phyloP scores from a whole-genome alignment of 176 grass and related monocot genomes.

The Avena eriantha region DNA sequence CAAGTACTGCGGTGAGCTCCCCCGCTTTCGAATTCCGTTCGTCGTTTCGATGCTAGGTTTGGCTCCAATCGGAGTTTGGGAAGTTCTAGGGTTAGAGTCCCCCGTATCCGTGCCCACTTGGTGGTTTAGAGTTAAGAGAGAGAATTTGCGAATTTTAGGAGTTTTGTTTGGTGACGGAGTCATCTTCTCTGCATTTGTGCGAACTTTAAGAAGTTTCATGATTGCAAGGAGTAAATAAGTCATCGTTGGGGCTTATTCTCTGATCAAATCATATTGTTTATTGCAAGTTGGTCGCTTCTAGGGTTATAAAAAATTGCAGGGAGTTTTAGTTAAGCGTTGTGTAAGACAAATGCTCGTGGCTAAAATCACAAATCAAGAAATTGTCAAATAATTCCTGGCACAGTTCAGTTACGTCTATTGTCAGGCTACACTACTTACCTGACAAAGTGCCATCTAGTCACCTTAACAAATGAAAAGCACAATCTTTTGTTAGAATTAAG shows the following conservation, averaged over 20 bases:
- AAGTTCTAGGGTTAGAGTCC: slow-evolving; percentile 8
- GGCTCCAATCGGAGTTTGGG: not conserved
- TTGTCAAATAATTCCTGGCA: slow-evolving; percentile 5
- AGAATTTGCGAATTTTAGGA: slow-evolving; percentile 17
- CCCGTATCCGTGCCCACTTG: not conserved
- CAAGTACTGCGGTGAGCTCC: slow-evolving; percentile 82
- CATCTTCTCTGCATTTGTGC: slow-evolving; percentile 1
- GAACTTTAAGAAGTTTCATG: slow-evolving; percentile 11
- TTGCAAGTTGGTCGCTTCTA: not conserved
- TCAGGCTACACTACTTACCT: too few species aligned
- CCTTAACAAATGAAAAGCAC: not conserved
- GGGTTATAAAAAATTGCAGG: slow-evolving; percentile 5
- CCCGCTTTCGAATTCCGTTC: not conserved
- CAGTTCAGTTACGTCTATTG: not conserved
- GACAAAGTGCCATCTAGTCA: too few species aligned
- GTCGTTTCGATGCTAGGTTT: not conserved
- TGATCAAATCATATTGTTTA: not conserved
- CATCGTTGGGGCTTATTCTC: not conserved
- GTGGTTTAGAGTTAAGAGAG: slow-evolving; percentile 11
- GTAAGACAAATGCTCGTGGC: not conserved
- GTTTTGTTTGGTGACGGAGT: not conserved
- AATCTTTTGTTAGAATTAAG: not conserved
- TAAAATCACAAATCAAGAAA: not conserved
- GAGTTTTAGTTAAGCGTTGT: slow-evolving; percentile 22
- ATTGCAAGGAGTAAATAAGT: not conserved